These are phyloP conservation scores for Xylaria arbuscula DNA, from an alignment of 2,329 filamentous ascomycete genomes.

Conservation along the genomic window DNA sequence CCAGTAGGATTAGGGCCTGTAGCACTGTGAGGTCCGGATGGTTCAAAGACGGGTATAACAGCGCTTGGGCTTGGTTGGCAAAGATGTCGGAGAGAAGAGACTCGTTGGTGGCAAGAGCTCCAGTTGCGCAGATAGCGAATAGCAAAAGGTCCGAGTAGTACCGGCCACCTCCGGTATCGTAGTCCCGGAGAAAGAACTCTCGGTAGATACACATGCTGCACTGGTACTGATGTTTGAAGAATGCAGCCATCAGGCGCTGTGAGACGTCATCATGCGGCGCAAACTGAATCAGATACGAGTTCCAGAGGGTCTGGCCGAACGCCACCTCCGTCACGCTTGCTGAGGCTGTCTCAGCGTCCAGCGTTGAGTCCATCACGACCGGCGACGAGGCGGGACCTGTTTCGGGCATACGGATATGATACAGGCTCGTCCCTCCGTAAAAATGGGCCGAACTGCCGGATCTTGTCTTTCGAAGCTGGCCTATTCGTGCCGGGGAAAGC, in stretches of 20 bases:
- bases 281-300: conserved; percentile 50
- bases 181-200: conserved; percentile 63
- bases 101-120: conserved; percentile 59
- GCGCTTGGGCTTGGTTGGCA: conserved; percentile 56
- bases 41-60: conserved; percentile 59
- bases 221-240: conserved; percentile 61
- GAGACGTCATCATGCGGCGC: conserved; percentile 59
- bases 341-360: conserved; percentile 21
- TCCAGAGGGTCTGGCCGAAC: conserved; percentile 28
- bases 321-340: conserved; percentile 26
- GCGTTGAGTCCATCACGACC: conserved; percentile 31
- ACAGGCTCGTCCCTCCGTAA: conserved; percentile 61
- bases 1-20: conserved; percentile 58
- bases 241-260: conserved; percentile 58
- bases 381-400: conserved; percentile 21
- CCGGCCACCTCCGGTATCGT: conserved; percentile 57
- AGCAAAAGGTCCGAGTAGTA: conserved; percentile 63
- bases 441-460: conserved; percentile 58
- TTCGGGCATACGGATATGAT: conserved; percentile 54
- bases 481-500: conserved; percentile 49
- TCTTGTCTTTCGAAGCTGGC: conserved; percentile 53
- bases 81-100: conserved; percentile 56
- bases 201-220: conserved; percentile 63
- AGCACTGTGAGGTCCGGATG: conserved; percentile 60
- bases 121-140: conserved; percentile 62